A percentile compares a stretch with the other conserved stretches of the same genome.
Evolutionary conservation across 1,284 basidiomycete genomes (phyloP).

Genomic region (Boletus putidus): DNA sequence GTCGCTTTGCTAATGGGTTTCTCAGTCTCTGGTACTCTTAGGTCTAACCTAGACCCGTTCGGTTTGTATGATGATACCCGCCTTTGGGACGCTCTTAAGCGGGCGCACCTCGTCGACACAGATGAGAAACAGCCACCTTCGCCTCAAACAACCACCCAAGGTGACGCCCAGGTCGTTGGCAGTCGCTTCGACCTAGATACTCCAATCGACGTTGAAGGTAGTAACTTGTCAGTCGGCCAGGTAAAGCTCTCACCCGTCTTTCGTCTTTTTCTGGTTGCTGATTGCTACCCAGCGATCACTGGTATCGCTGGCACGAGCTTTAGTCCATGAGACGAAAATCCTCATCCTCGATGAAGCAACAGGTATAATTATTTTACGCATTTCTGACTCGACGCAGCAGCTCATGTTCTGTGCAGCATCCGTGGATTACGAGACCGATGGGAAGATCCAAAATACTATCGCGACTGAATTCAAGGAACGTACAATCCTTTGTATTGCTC

Average conservation of each 20-base stretch:
- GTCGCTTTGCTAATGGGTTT: slow-evolving; percentile 5
- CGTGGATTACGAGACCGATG: slow-evolving; percentile 82
- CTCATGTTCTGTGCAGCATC: slow-evolving; percentile 48
- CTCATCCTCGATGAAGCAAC: slow-evolving; percentile 81
- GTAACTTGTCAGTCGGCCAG: slow-evolving; percentile 71
- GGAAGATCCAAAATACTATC: slow-evolving; percentile 86
- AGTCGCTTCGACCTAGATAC: slow-evolving; percentile 78
- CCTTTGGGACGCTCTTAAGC: slow-evolving; percentile 81
- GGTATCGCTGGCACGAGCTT: slow-evolving; percentile 77
- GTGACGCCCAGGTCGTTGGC: slow-evolving; percentile 19
- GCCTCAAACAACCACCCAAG: neutral
- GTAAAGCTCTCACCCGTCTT: slow-evolving; percentile 1
- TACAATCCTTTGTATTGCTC: slow-evolving; percentile 80
- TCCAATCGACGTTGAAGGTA: slow-evolving; percentile 82
- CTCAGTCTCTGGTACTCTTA: slow-evolving; percentile 73
- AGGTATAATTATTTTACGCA: slow-evolving; percentile 32
- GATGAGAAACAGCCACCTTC: slow-evolving; percentile 27
- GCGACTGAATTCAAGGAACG: slow-evolving; percentile 76
- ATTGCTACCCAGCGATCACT: slow-evolving; percentile 58
- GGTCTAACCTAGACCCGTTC: slow-evolving; percentile 83
- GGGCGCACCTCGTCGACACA: slow-evolving; percentile 71
- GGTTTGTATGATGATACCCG: slow-evolving; percentile 69
- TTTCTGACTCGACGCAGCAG: slow-evolving; percentile 1
- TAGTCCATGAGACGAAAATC: slow-evolving; percentile 76
- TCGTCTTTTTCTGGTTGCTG: neutral